phyloP scores from a whole-genome alignment of 176 grass and related monocot species.

The Lolium multiflorum region DNA sequence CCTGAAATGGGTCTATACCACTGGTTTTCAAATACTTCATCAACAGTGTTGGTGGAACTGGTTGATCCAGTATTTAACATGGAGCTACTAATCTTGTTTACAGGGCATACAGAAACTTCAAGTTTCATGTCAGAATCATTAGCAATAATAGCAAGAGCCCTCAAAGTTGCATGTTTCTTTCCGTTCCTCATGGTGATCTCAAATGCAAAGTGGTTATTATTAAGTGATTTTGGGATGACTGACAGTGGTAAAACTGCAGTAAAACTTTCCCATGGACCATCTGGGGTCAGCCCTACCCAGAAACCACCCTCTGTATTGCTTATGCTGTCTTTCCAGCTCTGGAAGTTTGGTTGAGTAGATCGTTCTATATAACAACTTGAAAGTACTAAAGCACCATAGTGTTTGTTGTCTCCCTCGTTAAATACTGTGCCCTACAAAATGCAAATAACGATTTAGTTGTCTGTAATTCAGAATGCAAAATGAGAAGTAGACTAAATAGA shows the following conservation, averaged over 20 bases:
- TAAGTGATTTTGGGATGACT: conserved; percentile 80
- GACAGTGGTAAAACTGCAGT: conserved; percentile 77
- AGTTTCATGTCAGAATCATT: conserved; percentile 89
- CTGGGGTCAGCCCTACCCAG: conserved; percentile 78
- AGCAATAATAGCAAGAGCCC: conserved; percentile 76
- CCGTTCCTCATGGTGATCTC: conserved; percentile 87
- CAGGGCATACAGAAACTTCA: conserved; percentile 83
- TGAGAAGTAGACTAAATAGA: neutral
- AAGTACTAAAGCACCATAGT: conserved; percentile 70
- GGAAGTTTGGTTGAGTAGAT: conserved; percentile 68
- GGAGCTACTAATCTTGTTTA: conserved; percentile 53
- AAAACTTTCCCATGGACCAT: conserved; percentile 95
- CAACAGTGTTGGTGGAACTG: conserved; percentile 53
- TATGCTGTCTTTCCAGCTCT: conserved; percentile 59
- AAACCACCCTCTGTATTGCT: conserved; percentile 73
- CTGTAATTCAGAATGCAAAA: conserved; percentile 4
- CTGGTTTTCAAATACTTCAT: conserved; percentile 98
- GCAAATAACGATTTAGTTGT: conserved; percentile 31
- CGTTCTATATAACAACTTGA: conserved; percentile 88
- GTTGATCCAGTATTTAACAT: conserved; percentile 37
- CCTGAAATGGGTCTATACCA: conserved; percentile 82
- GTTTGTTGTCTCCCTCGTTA: conserved; percentile 50
- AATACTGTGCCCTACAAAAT: conserved; percentile 53
- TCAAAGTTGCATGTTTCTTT: conserved; percentile 82
- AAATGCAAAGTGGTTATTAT: conserved; percentile 78